A percentile compares a stretch with the other conserved stretches of the same genome.
These are phyloP conservation scores for Penicillium canescens DNA, from an alignment of 495 filamentous ascomycete species.

Conservation along the genomic window DNA sequence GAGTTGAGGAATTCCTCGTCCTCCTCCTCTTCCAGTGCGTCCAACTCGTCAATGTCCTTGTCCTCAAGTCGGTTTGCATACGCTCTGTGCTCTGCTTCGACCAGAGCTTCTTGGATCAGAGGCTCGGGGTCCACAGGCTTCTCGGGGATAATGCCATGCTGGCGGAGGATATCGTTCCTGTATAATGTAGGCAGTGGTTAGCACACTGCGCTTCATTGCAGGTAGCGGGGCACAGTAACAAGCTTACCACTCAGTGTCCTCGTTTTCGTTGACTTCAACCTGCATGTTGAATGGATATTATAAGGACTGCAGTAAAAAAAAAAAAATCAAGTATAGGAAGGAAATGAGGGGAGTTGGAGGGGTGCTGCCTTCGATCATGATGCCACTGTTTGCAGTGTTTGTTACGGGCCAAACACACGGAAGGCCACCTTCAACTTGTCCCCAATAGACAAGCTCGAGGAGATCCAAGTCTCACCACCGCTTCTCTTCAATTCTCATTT, in stretches of 20 bases:
- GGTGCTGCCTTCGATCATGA: slow-evolving; percentile 18
- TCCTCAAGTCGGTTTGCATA: slow-evolving; percentile 90
- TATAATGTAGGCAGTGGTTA: slow-evolving; percentile 6
- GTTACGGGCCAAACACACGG: slow-evolving; percentile 39
- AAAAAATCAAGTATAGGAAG: slow-evolving; percentile 9
- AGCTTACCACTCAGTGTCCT: slow-evolving; percentile 92
- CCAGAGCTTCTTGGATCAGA: slow-evolving; percentile 91
- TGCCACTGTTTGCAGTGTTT: slow-evolving; percentile 52
- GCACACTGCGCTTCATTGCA: slow-evolving; percentile 2
- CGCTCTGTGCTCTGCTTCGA: slow-evolving; percentile 74
- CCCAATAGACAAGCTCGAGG: slow-evolving; percentile 32
- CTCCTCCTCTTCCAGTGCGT: slow-evolving; percentile 90
- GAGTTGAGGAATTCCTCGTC: slow-evolving; percentile 88
- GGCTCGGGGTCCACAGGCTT: slow-evolving; percentile 93
- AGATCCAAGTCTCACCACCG: slow-evolving; percentile 18
- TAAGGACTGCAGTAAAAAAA: neutral
- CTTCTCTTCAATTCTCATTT: slow-evolving; percentile 7
- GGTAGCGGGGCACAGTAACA: slow-evolving; percentile 9
- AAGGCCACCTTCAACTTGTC: slow-evolving; percentile 52
- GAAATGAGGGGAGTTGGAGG: slow-evolving; percentile 6
- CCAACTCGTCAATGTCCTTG: slow-evolving; percentile 90
- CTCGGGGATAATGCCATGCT: slow-evolving; percentile 93
- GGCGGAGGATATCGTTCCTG: slow-evolving; percentile 98
- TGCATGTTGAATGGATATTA: slow-evolving; percentile 55
- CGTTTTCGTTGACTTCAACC: slow-evolving; percentile 93